phyloP scores from a whole-genome alignment of 2,329 filamentous ascomycete species.

The Colletotrichum tamarilloi region DNA sequence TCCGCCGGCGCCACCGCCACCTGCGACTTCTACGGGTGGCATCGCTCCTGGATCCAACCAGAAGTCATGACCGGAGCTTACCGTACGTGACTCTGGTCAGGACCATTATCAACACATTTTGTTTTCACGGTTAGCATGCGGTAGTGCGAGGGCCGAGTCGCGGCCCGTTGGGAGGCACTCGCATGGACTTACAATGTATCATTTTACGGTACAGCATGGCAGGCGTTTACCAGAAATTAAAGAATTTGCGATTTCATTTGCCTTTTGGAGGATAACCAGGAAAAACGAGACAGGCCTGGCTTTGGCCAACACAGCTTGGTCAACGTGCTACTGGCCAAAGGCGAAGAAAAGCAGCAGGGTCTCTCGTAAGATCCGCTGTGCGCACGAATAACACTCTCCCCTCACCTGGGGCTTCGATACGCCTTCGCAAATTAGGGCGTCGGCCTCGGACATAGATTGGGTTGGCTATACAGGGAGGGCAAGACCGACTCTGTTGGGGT shows the following conservation, averaged over 20 bases:
- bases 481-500: not conserved
- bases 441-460: slow-evolving; percentile 20
- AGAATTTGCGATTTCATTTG: slow-evolving; percentile 12
- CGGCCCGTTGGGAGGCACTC: slow-evolving; percentile 15
- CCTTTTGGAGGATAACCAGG: slow-evolving; percentile 5
- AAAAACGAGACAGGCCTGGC: not conserved
- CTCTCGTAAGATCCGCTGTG: not conserved
- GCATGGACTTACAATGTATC: slow-evolving; percentile 28
- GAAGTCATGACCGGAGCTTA: slow-evolving; percentile 20
- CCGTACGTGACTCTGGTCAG: not conserved
- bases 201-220: slow-evolving; percentile 33
- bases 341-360: not conserved
- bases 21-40: slow-evolving; percentile 16
- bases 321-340: not conserved
- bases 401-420: slow-evolving; percentile 19
- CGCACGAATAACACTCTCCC: slow-evolving; percentile 16
- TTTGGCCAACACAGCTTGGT: not conserved
- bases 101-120: not conserved
- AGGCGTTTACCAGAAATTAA: slow-evolving; percentile 31
- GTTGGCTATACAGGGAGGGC: slow-evolving; percentile 6
- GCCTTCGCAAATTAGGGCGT: not conserved
- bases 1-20: slow-evolving; percentile 32
- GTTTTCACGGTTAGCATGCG: slow-evolving; percentile 3
- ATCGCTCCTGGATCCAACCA: slow-evolving; percentile 7
- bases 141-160: slow-evolving; percentile 17